phyloP scores from a whole-genome alignment of 495 filamentous ascomycete genomes.

The Penicillium silybi region DNA sequence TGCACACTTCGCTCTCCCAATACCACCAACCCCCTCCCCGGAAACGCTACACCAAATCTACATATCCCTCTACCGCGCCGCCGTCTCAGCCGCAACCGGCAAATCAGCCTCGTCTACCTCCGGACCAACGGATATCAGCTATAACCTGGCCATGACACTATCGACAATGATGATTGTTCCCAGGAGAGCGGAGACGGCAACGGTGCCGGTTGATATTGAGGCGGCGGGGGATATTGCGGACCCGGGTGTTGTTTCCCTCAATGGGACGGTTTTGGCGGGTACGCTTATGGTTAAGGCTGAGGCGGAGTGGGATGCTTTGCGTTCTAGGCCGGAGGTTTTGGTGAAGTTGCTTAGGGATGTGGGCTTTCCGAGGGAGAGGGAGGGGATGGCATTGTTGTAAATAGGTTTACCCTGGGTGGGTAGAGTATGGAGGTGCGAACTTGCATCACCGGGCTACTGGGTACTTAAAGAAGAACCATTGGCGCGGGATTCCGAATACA shows the following conservation, averaged over 20 bases:
- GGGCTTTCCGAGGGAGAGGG: conserved; percentile 49
- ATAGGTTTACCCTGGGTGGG: background rate
- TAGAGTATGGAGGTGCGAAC: too few relatives aligned
- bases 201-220: conserved; percentile 26
- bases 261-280: conserved; percentile 77
- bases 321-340: conserved; percentile 47
- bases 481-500: too few relatives aligned
- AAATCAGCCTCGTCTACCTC: background rate
- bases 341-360: conserved; percentile 54
- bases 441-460: too few relatives aligned
- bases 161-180: conserved; percentile 66
- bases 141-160: conserved; percentile 75
- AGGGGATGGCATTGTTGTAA: background rate
- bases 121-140: conserved; percentile 60
- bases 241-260: conserved; percentile 60
- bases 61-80: conserved; percentile 51
- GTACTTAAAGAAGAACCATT: too few relatives aligned
- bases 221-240: conserved; percentile 32
- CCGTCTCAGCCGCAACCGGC: conserved; percentile 34
- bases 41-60: conserved; percentile 46
- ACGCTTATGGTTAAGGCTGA: conserved; percentile 76
- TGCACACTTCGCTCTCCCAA: conserved; percentile 43
- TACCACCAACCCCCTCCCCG: conserved; percentile 38
- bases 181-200: conserved; percentile 42
- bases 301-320: conserved; percentile 64